Base-by-base conservation (phyloP, 164 flowering plant genomes). In the Saururus chinensis region DNA sequence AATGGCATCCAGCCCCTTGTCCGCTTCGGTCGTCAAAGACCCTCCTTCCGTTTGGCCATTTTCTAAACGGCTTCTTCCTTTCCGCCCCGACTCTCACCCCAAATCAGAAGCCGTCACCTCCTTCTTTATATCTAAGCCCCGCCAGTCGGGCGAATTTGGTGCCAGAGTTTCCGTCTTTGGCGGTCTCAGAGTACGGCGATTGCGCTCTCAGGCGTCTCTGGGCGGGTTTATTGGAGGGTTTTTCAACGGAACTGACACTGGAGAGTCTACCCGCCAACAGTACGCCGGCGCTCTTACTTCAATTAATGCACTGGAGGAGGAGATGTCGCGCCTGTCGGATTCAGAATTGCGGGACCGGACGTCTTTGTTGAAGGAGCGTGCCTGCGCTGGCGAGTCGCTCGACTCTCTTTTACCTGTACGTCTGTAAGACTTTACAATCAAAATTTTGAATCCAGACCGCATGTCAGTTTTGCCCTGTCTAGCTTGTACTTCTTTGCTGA, bases 341-440 rank as follows among this genome's bases (percentile, higher is more conserved):
- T 75, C 77, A 7, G 75, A 82, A 42, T 71, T 93, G 74, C 76
- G 96, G 59, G 96, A 87, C 20, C 79, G 70, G 71, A 89, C 97
- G 58, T 57, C 71, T 0, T 37, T 53, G 7, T 74, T 93, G 74
- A 81, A 72, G 72, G 75, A 84, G 61, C 84, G 96, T 1, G 91
- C 84, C 6, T 64, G 23, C 49, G 61, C 37, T n/a, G 96, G 96
- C 7, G 89, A 86, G 22, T 81, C 95, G 41, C 63, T 93, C 69
- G 96, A 93, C 75, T 79, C 97, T 35, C 72, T 93, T 51, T 73
- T 93, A 35, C 98, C 96, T 55, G 98, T 92, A 72, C 69, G 88
- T 73, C 64, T 62, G 30, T n/a, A n/a, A n/a, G n/a, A n/a, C n/a
- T n/a, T n/a, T n/a, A n/a, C n/a, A n/a, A 40, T 16, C 42, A 13